Evolutionary conservation across 169 alveolate species (phyloP), one percentile per base, ranked within the genome.

Genomic region (Babesia divergens): DNA sequence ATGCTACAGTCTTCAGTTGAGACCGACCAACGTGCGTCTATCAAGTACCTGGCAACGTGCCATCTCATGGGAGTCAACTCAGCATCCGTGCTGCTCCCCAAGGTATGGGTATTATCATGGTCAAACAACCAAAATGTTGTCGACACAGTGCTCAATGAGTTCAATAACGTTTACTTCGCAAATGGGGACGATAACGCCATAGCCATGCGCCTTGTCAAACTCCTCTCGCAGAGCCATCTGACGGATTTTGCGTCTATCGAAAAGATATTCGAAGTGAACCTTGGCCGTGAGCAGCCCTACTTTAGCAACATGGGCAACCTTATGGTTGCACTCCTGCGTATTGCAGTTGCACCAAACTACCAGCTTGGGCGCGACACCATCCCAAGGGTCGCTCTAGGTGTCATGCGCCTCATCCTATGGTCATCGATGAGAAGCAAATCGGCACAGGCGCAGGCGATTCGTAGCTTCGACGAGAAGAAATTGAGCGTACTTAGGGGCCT

Each of bases 31-130:
- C 74, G 79, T 22, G 80, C 91, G 44, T 65, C 93, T 14, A 88
- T 88, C 18, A 37, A 55, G 56, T 88, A 66, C 69, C 24, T 88
- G 14, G 79, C 82, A 24, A 47, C 90, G 34, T 82, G 89, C 43
- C 91, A 88, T 56, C 58, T 88, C 49, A 72, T 87, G 65, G 93
- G 93, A 9, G 60, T 84, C 59, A 53, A 54, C 13, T 43, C 58
- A 32, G 91, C 90, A 18, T 74, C 72, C 22, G 71, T 65, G 47
- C 68, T 82, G 35, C 74, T 88, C 68, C 84, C 87, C 35, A 51
- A 52, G 52, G 90, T 82, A 29, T 88, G 93, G 93, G 86, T 82
- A 14, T 74, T 88, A n/a, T 74, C 88, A 22, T 88, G 87, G 85
- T 75, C 91, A n/a, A 88, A 79, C 31, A 88, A 88, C 76, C 87